Evolutionary conservation across 2,329 filamentous ascomycete species (phyloP).

Genomic region (Diaporthe batatas): DNA sequence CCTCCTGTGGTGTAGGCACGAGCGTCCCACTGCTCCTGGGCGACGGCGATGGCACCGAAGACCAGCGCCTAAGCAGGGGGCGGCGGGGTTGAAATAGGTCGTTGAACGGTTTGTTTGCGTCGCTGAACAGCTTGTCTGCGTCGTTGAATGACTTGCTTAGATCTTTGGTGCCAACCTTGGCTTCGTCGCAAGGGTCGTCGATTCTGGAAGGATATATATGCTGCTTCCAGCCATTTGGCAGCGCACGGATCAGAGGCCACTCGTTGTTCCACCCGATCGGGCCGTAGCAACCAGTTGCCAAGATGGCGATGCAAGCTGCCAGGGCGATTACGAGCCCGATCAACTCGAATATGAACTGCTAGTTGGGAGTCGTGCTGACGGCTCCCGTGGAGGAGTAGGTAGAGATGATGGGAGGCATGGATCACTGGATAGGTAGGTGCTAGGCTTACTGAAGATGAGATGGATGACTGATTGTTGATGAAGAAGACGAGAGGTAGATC

Average conservation of each 20-base stretch:
- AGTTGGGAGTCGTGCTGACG: background rate
- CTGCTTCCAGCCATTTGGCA: background rate
- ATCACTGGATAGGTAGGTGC: background rate
- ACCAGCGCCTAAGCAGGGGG: background rate
- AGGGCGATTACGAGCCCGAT: background rate
- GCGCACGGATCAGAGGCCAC: conserved; percentile 1
- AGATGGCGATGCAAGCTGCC: background rate
- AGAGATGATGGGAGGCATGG: background rate
- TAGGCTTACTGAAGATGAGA: background rate
- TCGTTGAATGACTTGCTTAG: no score
- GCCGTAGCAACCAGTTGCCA: conserved; percentile 5
- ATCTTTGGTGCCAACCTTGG: background rate
- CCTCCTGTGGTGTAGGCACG: background rate
- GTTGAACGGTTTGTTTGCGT: background rate
- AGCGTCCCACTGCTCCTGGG: background rate
- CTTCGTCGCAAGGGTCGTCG: background rate
- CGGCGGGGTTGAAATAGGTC: background rate
- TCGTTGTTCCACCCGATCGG: conserved; percentile 12
- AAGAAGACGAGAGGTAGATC: no score
- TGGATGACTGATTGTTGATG: background rate
- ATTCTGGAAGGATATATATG: background rate
- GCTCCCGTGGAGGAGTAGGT: background rate
- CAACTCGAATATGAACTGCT: background rate
- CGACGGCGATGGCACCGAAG: background rate
- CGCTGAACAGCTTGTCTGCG: background rate